Evolutionary conservation across 495 filamentous ascomycete species (phyloP), one percentile per base, ranked within the genome.

Genomic region (Neurospora sp.): DNA sequence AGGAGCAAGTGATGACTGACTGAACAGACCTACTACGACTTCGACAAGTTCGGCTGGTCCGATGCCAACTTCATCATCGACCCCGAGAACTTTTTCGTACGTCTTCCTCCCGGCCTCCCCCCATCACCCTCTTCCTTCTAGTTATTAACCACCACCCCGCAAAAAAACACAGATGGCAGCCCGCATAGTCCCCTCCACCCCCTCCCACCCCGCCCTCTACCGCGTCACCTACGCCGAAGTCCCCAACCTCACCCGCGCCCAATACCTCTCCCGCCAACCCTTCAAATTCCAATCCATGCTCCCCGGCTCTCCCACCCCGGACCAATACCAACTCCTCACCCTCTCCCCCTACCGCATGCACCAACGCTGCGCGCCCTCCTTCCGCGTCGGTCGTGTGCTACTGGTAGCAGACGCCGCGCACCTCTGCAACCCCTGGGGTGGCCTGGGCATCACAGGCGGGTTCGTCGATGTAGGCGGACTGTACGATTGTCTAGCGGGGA

Each of bases 321-420:
- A 77, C 22, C 78, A 87, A 12, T 89, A 89, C 77, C 78, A 78
- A 41, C 72, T 88, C 14, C 77, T 82, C 31, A 84, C 82, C 39
- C 81, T 85, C 44, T 85, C 79, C 42, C 86, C 86, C 4, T 89
- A 89, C 76, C 83, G 83, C 35, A 74, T 89, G 27, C 87, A 89
- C 70, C 86, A 89, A 74, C 82, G 89, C 39, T 90, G 87, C 78
- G 88, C 87, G 12, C 81, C 82, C 3, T 81, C 75, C 14, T 87
- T 90, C 73, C 82, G 87, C 42, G 86, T 87, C 3, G 89, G 89
- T 0, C 82, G 86, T 3, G 75, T 90, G n/a, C 22, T 87, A 8
- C 80, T 91, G 0, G 87, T 85, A 2, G 89, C 88, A 9, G 89
- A 91, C 80, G 88, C 89, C 20, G 87, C 86, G 16, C 87, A 89